Percentiles rank a stretch among this genome's conserved stretches.
phyloP scores from a whole-genome alignment of 441 rosid genomes.

The Gossypium davidsonii region DNA sequence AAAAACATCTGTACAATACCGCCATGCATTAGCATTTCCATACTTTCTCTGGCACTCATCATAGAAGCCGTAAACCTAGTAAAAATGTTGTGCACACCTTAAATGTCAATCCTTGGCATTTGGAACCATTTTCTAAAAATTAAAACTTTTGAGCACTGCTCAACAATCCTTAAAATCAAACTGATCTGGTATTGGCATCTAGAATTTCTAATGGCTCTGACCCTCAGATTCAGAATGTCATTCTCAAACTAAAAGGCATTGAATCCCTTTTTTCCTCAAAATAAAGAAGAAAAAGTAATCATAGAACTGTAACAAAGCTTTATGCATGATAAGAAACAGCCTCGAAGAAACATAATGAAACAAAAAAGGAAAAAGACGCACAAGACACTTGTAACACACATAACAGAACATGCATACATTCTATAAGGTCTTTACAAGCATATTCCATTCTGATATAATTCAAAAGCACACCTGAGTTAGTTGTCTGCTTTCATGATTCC shows the following conservation, averaged over 20 bases:
- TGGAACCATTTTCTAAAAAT: not conserved
- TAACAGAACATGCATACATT: not conserved
- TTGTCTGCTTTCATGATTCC: constrained; percentile 99
- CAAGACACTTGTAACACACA: not conserved
- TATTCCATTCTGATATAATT: constrained; percentile 6
- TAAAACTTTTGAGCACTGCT: not conserved
- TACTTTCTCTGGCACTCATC: constrained; percentile 99
- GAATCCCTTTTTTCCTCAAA: not conserved
- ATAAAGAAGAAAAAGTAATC: not conserved
- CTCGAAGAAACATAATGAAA: not conserved
- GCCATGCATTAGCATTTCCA: constrained; percentile 99
- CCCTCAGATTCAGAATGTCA: not conserved
- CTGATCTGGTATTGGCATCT: not conserved
- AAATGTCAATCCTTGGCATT: not conserved
- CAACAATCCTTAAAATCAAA: not conserved
- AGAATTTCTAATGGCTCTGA: not conserved
- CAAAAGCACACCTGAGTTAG: constrained; percentile 75
- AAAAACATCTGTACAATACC: constrained; percentile 98
- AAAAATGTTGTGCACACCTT: not conserved
- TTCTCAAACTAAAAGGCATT: not conserved
- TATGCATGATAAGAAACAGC: not conserved
- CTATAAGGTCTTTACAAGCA: not conserved
- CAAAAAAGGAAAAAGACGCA: not conserved
- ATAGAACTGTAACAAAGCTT: not conserved
- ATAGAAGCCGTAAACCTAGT: constrained; percentile 93